These are phyloP conservation scores for Fusarium dimerum DNA, from an alignment of 2,329 filamentous ascomycete species.

Conservation along the genomic window DNA sequence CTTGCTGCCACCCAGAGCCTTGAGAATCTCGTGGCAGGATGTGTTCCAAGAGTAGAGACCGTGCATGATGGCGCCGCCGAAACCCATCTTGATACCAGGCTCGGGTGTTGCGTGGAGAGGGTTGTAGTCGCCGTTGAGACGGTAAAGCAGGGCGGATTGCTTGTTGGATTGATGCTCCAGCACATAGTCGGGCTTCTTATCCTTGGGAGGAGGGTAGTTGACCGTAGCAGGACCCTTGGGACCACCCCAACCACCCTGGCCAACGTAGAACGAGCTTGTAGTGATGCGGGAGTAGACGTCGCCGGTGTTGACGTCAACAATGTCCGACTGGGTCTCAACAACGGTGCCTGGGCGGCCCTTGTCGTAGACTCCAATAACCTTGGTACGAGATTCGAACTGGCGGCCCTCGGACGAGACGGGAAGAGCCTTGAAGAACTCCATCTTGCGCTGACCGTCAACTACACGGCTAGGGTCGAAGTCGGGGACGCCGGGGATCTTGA, in stretches of 20 bases:
- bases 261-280: constrained; percentile 76
- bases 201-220: constrained; percentile 76
- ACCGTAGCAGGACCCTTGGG: constrained; percentile 83
- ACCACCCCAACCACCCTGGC: constrained; percentile 80
- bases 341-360: constrained; percentile 84
- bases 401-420: constrained; percentile 70
- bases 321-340: constrained; percentile 74
- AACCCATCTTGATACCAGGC: constrained; percentile 86
- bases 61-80: constrained; percentile 86
- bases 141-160: constrained; percentile 76
- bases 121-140: constrained; percentile 93
- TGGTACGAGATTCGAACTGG: constrained; percentile 74
- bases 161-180: constrained; percentile 69
- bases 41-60: constrained; percentile 88
- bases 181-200: constrained; percentile 70
- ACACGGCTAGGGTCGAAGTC: constrained; percentile 73
- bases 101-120: constrained; percentile 86
- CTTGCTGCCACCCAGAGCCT: constrained; percentile 72
- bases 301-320: constrained; percentile 69
- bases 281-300: constrained; percentile 72
- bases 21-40: constrained; percentile 71
- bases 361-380: constrained; percentile 84
- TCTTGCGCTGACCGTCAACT: constrained; percentile 81
- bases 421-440: constrained; percentile 75
- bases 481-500: constrained; percentile 73